Percentiles rank a stretch among this genome's conserved stretches.
Conservation (phyloP, 192 early-diverging fungal genomes). For the Powellomyces hirtus region DNA sequence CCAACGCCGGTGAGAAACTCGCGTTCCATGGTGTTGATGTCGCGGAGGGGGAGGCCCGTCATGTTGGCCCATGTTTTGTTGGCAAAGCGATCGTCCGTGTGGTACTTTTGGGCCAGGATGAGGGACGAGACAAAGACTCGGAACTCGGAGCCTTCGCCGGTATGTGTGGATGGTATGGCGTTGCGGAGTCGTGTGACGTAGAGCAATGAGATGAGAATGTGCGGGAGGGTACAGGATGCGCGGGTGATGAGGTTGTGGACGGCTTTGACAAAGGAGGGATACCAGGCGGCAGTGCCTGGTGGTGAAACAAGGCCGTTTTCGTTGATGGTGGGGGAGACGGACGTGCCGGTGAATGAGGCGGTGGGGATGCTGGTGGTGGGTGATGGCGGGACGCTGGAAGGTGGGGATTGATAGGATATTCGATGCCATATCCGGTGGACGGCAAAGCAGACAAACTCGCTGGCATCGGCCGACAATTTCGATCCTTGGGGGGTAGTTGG, state of each 20-base stretch:
- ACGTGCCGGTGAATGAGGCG: neutral
- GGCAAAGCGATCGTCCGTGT: conserved; percentile 79
- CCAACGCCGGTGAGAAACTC: conserved; percentile 75
- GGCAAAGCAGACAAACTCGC: conserved; percentile 43
- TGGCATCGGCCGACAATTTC: conserved; percentile 29
- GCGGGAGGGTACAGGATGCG: conserved; percentile 20
- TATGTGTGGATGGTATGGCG: conserved; percentile 1
- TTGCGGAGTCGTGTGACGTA: conserved; percentile 41
- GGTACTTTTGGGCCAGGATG: conserved; percentile 83
- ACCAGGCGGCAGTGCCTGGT: conserved; percentile 30
- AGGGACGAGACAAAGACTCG: conserved; percentile 82
- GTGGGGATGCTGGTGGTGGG: neutral
- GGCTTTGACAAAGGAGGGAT: conserved; percentile 25
- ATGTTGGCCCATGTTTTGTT: conserved; percentile 85
- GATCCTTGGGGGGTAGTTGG: neutral
- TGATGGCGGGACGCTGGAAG: neutral
- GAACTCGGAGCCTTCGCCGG: conserved; percentile 41
- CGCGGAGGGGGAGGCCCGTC: conserved; percentile 65
- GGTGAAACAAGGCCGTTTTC: conserved; percentile 13
- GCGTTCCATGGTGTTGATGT: conserved; percentile 81
- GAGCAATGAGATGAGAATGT: conserved; percentile 34
- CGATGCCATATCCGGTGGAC: conserved; percentile 37
- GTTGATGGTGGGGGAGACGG: neutral
- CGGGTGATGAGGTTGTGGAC: conserved; percentile 33
- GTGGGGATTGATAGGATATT: conserved; percentile 2